A percentile compares a stretch with the other conserved stretches of the same genome.
Evolutionary conservation across 108 stramenopile genomes (phyloP).

Genomic region (Schizochytrium sp.): DNA sequence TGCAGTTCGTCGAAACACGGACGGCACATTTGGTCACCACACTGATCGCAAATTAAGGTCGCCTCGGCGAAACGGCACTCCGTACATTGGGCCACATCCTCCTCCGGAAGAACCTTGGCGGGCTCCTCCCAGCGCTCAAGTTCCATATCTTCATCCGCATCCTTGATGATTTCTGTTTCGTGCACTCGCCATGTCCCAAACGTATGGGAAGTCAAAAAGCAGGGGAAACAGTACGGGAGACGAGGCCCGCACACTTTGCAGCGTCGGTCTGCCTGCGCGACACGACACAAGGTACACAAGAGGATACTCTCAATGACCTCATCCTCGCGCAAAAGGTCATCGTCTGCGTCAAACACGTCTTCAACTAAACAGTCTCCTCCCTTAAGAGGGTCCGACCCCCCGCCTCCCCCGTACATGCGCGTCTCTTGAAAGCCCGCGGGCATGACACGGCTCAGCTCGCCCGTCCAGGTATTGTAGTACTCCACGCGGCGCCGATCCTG

Average conservation of each 20-base stretch:
- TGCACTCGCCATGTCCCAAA: neutral
- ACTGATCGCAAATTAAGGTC: neutral
- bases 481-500: neutral
- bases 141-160: neutral
- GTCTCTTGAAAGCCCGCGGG: neutral
- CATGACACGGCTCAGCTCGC: neutral
- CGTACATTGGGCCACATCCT: neutral
- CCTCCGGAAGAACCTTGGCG: neutral
- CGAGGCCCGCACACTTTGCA: neutral
- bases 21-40: slow-evolving; percentile 3
- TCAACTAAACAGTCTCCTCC: neutral
- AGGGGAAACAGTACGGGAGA: neutral
- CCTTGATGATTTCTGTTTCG: neutral
- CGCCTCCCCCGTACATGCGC: neutral
- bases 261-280: neutral
- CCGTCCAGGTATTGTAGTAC: slow-evolving; percentile 9
- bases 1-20: neutral
- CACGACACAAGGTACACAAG: neutral
- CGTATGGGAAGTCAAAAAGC: neutral
- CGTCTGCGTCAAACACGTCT: neutral
- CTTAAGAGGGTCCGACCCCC: too few species aligned
- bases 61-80: neutral
- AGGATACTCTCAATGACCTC: neutral
- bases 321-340: neutral
- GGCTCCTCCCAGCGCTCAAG: neutral